Evolutionary conservation across 495 filamentous ascomycete species (phyloP).

Genomic region (Polyplosphaeria fusca): DNA sequence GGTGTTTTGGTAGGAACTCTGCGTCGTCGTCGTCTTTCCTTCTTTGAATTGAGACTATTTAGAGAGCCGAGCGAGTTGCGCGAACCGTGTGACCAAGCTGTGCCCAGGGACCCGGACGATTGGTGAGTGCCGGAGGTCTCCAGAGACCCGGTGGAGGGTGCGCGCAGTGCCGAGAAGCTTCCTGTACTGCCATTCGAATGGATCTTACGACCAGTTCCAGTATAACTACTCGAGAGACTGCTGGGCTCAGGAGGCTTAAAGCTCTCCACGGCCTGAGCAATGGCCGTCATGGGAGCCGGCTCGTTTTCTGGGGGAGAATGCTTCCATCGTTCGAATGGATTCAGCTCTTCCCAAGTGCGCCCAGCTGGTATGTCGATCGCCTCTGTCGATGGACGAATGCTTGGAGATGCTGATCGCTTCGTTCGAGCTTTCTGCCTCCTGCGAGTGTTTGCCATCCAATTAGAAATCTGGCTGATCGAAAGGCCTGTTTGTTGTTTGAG

Average conservation of each 20-base stretch:
- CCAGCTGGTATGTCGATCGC: constrained; percentile 63
- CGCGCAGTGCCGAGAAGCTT: constrained; percentile 51
- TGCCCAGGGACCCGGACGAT: constrained; percentile 53
- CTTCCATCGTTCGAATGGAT: constrained; percentile 82
- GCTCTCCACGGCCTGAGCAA: constrained; percentile 69
- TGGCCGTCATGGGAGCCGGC: constrained; percentile 74
- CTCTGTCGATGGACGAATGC: constrained; percentile 35
- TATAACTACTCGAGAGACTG: constrained; percentile 40
- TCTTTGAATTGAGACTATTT: constrained; percentile 48
- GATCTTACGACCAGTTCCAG: constrained; percentile 21
- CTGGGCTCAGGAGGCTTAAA: constrained; percentile 34
- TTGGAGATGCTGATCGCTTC: constrained; percentile 36
- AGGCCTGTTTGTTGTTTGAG: constrained; percentile 70
- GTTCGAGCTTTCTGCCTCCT: constrained; percentile 69
- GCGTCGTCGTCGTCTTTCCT: constrained; percentile 69
- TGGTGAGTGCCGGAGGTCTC: constrained; percentile 53
- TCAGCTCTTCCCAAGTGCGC: constrained; percentile 30
- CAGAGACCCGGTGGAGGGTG: constrained; percentile 68
- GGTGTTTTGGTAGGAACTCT: constrained; percentile 49
- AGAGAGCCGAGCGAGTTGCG: constrained; percentile 66
- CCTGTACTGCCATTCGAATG: constrained; percentile 60
- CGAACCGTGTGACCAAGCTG: constrained; percentile 67
- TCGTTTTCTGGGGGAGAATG: constrained; percentile 84
- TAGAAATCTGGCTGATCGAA: constrained; percentile 71
- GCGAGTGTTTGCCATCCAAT: constrained; percentile 85